Percentiles rank a stretch among this genome's conserved stretches.
Conservation (phyloP, 2,329 filamentous ascomycete genomes). For the Microdochium trichocladiopsis region DNA sequence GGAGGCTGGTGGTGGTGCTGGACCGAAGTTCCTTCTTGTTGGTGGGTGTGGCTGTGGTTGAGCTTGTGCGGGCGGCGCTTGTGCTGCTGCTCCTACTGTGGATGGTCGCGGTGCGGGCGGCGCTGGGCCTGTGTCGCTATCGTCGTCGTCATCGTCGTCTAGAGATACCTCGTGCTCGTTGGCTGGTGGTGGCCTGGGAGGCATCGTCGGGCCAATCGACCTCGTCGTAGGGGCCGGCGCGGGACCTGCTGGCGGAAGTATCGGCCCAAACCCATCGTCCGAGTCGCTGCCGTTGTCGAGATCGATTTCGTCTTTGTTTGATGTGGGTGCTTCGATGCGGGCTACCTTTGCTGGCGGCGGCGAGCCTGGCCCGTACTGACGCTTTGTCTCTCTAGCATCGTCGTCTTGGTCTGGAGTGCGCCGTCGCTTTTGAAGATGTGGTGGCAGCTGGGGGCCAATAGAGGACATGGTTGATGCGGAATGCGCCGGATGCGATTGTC, state of each 20-base stretch:
- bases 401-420: slow-evolving; percentile 38
- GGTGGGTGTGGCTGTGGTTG: slow-evolving; percentile 12
- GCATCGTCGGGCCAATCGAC: slow-evolving; percentile 13
- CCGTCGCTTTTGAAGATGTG: slow-evolving; percentile 59
- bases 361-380: slow-evolving; percentile 4
- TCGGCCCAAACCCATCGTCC: slow-evolving; percentile 18
- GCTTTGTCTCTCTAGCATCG: slow-evolving; percentile 14
- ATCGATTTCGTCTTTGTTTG: slow-evolving; percentile 33
- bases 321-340: slow-evolving; percentile 1
- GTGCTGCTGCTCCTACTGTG: slow-evolving; percentile 2
- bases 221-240: slow-evolving; percentile 7
- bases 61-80: slow-evolving; percentile 1
- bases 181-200: slow-evolving; percentile 13
- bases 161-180: slow-evolving; percentile 14
- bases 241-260: slow-evolving; percentile 9
- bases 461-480: slow-evolving; percentile 45
- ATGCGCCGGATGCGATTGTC: too few species aligned
- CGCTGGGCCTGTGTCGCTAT: slow-evolving; percentile 11
- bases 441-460: slow-evolving; percentile 64
- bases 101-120: slow-evolving; percentile 1
- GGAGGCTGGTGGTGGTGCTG: slow-evolving; percentile 32
- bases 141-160: slow-evolving; percentile 11
- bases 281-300: slow-evolving; percentile 26
- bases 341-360: slow-evolving; percentile 37
- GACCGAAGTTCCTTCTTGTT: slow-evolving; percentile 25